These are phyloP conservation scores for Phellopilus nigrolimitatus DNA, from an alignment of 1,284 basidiomycete genomes.

Conservation along the genomic window DNA sequence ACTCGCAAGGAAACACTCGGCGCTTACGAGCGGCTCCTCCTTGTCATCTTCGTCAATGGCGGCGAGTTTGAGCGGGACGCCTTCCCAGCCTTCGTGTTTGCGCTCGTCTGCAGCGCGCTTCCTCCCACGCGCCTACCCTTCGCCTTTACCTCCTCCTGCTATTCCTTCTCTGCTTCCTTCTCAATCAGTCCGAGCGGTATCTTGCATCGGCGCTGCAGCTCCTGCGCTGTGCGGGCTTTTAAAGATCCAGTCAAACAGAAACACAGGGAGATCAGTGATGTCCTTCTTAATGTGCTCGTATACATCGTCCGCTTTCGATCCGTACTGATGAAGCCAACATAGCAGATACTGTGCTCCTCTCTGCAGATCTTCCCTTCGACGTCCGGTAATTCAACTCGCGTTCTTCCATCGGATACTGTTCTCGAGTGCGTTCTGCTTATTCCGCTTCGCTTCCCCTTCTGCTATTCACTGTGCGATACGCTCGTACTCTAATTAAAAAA, in stretches of 20 bases:
- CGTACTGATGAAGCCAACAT: slow-evolving; percentile 88
- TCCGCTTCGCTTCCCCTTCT: slow-evolving; percentile 82
- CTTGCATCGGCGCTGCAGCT: slow-evolving; percentile 86
- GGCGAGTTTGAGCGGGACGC: slow-evolving; percentile 17
- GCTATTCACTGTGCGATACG: slow-evolving; percentile 77
- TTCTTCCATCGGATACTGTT: slow-evolving; percentile 87
- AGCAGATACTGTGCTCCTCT: slow-evolving; percentile 96
- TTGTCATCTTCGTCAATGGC: slow-evolving; percentile 11
- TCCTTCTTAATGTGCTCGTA: slow-evolving; percentile 97
- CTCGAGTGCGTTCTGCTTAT: slow-evolving; percentile 83
- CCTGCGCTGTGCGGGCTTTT: slow-evolving; percentile 90
- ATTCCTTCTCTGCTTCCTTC: slow-evolving; percentile 74
- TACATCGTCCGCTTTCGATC: slow-evolving; percentile 87
- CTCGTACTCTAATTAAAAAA: slow-evolving; percentile 78
- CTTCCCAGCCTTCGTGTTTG: slow-evolving; percentile 8
- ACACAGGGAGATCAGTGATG: slow-evolving; percentile 93
- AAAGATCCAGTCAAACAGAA: slow-evolving; percentile 99
- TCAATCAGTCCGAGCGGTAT: slow-evolving; percentile 89
- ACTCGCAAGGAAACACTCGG: background rate
- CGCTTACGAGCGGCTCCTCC: slow-evolving; percentile 7
- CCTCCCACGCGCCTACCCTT: slow-evolving; percentile 49
- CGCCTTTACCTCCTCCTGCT: slow-evolving; percentile 61
- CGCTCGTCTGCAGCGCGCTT: slow-evolving; percentile 8
- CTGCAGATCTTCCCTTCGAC: slow-evolving; percentile 93
- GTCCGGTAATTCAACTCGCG: slow-evolving; percentile 92